Conservation (phyloP, 1,284 basidiomycete genomes). For the Exobasidium cylindrosporum region DNA sequence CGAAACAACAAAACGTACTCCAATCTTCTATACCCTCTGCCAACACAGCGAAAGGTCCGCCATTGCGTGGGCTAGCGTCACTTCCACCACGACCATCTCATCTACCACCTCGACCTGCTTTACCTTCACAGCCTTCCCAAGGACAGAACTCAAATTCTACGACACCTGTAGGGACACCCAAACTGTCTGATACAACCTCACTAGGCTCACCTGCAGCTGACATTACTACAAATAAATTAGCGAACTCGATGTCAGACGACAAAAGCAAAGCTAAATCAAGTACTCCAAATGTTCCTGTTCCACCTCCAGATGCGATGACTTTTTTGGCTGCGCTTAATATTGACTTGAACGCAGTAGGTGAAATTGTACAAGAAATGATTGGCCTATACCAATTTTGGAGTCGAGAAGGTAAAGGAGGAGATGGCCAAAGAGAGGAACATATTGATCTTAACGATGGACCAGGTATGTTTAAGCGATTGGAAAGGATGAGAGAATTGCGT, state of each 20-base stretch:
- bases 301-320: slow-evolving; percentile 62
- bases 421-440: background rate
- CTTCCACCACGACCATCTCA: background rate
- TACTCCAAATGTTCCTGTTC: slow-evolving; percentile 42
- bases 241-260: slow-evolving; percentile 2
- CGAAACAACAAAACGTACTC: background rate
- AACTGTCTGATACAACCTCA: background rate
- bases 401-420: slow-evolving; percentile 11
- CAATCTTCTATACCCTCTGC: background rate
- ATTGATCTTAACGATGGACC: slow-evolving; percentile 8
- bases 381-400: slow-evolving; percentile 84
- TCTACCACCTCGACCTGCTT: background rate
- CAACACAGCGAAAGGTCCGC: background rate
- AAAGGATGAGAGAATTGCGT: slow-evolving; percentile 24
- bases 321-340: slow-evolving; percentile 85
- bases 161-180: slow-evolving; percentile 18
- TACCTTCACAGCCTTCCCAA: background rate
- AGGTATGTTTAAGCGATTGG: slow-evolving; percentile 24
- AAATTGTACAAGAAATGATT: slow-evolving; percentile 85
- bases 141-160: slow-evolving; percentile 54
- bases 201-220: background rate
- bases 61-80: background rate
- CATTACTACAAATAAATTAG: slow-evolving; percentile 6
- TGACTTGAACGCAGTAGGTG: slow-evolving; percentile 74
- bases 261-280: background rate